A percentile compares a stretch with the other conserved stretches of the same genome.
These are phyloP conservation scores for Neophaeococcomyces mojaviensis DNA, from an alignment of 2,329 filamentous ascomycete species.

Conservation along the genomic window DNA sequence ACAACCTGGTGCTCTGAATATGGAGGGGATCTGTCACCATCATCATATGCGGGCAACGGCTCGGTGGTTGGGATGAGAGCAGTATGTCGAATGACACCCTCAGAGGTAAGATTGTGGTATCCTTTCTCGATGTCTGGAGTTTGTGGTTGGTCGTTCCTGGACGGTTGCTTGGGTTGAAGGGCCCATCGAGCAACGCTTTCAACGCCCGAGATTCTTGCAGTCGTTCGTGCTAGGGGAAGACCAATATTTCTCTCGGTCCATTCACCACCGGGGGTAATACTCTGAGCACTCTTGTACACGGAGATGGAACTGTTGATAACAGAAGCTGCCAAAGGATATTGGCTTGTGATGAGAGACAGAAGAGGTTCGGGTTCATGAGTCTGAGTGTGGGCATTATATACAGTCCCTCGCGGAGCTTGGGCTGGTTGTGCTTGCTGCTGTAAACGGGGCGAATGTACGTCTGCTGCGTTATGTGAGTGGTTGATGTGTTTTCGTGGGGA, in stretches of 20 bases:
- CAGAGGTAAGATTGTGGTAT: slow-evolving; percentile 12
- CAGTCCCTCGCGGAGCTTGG: slow-evolving; percentile 30
- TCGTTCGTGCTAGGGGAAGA: slow-evolving; percentile 74
- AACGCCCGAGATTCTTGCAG: slow-evolving; percentile 77
- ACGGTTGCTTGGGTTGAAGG: slow-evolving; percentile 42
- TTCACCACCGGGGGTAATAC: slow-evolving; percentile 82
- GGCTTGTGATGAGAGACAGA: slow-evolving; percentile 76
- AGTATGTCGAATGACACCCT: slow-evolving; percentile 12
- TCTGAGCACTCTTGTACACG: slow-evolving; percentile 80
- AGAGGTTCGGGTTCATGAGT: slow-evolving; percentile 62
- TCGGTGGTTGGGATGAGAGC: slow-evolving; percentile 46
- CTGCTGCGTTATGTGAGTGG: slow-evolving; percentile 14
- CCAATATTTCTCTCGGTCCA: slow-evolving; percentile 82
- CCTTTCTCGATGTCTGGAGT: slow-evolving; percentile 21
- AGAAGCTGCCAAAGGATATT: slow-evolving; percentile 76
- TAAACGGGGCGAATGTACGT: slow-evolving; percentile 19
- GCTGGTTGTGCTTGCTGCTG: slow-evolving; percentile 54
- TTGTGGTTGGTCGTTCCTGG: slow-evolving; percentile 5
- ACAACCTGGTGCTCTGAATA: slow-evolving; percentile 18
- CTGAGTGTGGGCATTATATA: slow-evolving; percentile 31
- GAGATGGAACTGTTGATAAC: slow-evolving; percentile 79
- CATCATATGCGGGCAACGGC: slow-evolving; percentile 75
- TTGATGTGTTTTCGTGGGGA: background rate
- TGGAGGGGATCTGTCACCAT: slow-evolving; percentile 38
- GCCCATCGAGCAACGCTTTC: slow-evolving; percentile 84